Percentiles rank a stretch among this genome's conserved stretches.
These are phyloP conservation scores for Sporothrix luriei DNA, from an alignment of 2,329 filamentous ascomycete species.

Conservation along the genomic window DNA sequence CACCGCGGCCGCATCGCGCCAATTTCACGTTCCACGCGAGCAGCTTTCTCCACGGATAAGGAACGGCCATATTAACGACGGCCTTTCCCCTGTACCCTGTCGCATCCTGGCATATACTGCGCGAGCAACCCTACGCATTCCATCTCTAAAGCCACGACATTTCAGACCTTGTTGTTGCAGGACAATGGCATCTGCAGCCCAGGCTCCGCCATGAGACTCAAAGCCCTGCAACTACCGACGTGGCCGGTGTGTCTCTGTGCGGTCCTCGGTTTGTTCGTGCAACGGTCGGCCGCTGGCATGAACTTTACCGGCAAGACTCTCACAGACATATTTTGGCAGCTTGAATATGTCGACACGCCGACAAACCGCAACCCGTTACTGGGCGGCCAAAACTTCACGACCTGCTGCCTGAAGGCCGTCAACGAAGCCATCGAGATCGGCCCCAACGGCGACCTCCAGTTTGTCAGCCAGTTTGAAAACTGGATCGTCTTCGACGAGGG, in stretches of 20 bases:
- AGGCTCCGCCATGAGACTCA: constrained; percentile 21
- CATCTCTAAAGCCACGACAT: neutral
- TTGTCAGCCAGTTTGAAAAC: neutral
- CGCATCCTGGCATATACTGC: neutral
- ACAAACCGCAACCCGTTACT: constrained; percentile 15
- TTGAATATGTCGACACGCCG: constrained; percentile 27
- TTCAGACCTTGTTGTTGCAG: constrained; percentile 6
- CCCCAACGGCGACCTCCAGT: constrained; percentile 30
- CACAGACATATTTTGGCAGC: constrained; percentile 34
- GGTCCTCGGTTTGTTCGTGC: neutral
- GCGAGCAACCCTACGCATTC: neutral
- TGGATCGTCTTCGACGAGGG: constrained; percentile 32
- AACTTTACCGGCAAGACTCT: constrained; percentile 28
- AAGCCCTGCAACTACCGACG: neutral
- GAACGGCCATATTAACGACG: neutral
- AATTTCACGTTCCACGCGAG: neutral
- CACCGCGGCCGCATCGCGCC: constrained; percentile 10
- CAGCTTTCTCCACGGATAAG: constrained; percentile 19
- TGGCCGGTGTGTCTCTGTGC: neutral
- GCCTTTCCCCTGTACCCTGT: neutral
- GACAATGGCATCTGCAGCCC: constrained; percentile 21
- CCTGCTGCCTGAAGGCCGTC: constrained; percentile 39
- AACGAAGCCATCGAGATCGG: constrained; percentile 35
- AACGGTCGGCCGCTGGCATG: neutral
- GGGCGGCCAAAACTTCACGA: constrained; percentile 39